Evolutionary conservation across 2,329 filamentous ascomycete genomes (phyloP), one percentile per base, ranked within the genome.

Genomic region (Penicillium sp.): DNA sequence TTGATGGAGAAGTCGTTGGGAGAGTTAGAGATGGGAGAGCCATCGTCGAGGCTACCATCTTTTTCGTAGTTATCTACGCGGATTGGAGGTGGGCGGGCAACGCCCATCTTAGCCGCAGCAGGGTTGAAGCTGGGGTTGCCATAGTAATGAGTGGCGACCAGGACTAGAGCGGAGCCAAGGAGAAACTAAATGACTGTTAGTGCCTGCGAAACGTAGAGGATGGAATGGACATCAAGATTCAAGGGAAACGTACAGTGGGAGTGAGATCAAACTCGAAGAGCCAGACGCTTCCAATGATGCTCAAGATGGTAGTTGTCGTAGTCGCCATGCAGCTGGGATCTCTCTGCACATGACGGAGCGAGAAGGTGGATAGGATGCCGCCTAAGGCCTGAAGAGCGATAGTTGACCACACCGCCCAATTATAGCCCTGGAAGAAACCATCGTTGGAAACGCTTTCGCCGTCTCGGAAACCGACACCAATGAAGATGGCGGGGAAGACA

Each of bases 401-500:
- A 5, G 92, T 90, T 5, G 86, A 81, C 92, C 93, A 97, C 3
- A 98, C 93, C 21, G 93, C 82, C 82, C 86, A 89, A 72, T 96
- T 97, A 77, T 98, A 99, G 3, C 95, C 95, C 56, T 90, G 89
- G 66, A 99, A 98, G 75, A 98, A 96, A 13, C 95, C 95, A 60
- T 90, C 86, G 73, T 89, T 86, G 26, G 88, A 83, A 62, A 99
- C 92, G 41, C 90, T 88, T 59, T 87, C 85, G 26, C 93, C 95
- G 64, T 99, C 95, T 62, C 91, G 90, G 77, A 90, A 90, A 3
- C 96, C 77, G 6, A 98, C 88, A 1, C 93, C 95, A 52, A 96
- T 82, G 56, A 98, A 86, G 0, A 97, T 80, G 1, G 93, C 90
- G 0, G 93, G 91, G 67, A 97, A 93, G 1, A 98, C 80, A 1